phyloP scores from a whole-genome alignment of 176 grass and related monocot genomes.

The Oropetium thomaeum region DNA sequence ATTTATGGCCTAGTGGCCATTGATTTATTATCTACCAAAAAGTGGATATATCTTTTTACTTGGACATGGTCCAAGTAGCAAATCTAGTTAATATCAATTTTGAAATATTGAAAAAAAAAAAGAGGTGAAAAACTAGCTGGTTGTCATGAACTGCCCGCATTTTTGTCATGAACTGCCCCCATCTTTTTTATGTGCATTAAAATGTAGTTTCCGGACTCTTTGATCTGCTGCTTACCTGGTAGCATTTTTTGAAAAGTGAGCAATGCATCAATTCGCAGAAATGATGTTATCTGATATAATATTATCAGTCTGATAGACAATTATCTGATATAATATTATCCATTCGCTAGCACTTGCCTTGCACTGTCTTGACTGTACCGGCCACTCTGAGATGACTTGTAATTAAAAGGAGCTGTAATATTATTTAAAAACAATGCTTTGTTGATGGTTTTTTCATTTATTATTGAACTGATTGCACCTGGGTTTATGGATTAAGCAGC shows the following conservation, averaged over 20 bases:
- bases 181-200: background rate
- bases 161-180: no score
- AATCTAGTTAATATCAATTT: slow-evolving; percentile 11
- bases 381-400: background rate
- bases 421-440: background rate
- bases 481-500: background rate
- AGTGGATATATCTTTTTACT: background rate
- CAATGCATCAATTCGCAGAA: background rate
- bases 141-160: background rate
- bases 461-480: background rate
- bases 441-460: background rate
- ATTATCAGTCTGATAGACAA: background rate
- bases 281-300: background rate
- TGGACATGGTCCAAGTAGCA: background rate
- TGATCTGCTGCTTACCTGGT: background rate
- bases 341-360: background rate
- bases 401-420: background rate
- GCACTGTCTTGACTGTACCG: background rate
- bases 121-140: background rate
- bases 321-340: background rate
- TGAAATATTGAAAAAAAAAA: background rate
- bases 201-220: background rate
- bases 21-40: background rate
- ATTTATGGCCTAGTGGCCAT: background rate
- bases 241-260: background rate